phyloP scores from a whole-genome alignment of 345 rosid species.

The Gossypium raimondii region DNA sequence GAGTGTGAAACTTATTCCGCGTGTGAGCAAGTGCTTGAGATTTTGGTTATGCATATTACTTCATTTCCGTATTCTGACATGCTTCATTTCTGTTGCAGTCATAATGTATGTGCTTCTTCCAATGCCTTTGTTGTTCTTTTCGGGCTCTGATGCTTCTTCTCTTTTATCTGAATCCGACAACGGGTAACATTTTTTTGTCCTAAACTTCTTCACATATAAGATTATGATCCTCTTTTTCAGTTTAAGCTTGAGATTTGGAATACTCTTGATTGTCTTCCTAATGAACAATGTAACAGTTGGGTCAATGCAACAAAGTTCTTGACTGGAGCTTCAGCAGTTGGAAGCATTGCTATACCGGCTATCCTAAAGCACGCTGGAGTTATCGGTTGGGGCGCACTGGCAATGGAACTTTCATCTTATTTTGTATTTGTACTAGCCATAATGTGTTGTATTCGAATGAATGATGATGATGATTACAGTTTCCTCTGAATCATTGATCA shows the following conservation, averaged over 20 bases:
- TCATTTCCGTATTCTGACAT: constrained; percentile 8
- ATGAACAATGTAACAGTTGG: constrained; percentile 56
- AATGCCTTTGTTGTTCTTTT: constrained; percentile 85
- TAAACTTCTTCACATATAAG: not conserved
- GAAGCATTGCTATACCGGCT: constrained; percentile 92
- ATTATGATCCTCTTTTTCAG: not conserved
- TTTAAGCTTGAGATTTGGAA: not conserved
- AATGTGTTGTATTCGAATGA: constrained; percentile 55
- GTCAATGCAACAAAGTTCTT: constrained; percentile 84
- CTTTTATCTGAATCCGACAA: constrained; percentile 59
- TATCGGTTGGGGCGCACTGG: constrained; percentile 93
- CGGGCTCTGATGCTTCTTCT: constrained; percentile 64
- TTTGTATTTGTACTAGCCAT: constrained; percentile 68
- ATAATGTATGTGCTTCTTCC: constrained; percentile 93
- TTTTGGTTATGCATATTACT: not conserved
- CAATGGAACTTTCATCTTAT: constrained; percentile 79
- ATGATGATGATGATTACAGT: constrained; percentile 46
- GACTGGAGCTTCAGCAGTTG: constrained; percentile 89
- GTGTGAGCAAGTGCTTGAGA: not conserved
- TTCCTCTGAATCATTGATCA: constrained; percentile 31
- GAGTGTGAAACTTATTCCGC: not conserved
- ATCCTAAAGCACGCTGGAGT: constrained; percentile 90
- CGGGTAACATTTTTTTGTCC: constrained; percentile 30
- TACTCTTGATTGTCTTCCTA: not conserved
- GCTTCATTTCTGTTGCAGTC: constrained; percentile 44